Base-by-base conservation (phyloP, 129 eudicot genomes). In the Pseudognaphalium luteoalbum region DNA sequence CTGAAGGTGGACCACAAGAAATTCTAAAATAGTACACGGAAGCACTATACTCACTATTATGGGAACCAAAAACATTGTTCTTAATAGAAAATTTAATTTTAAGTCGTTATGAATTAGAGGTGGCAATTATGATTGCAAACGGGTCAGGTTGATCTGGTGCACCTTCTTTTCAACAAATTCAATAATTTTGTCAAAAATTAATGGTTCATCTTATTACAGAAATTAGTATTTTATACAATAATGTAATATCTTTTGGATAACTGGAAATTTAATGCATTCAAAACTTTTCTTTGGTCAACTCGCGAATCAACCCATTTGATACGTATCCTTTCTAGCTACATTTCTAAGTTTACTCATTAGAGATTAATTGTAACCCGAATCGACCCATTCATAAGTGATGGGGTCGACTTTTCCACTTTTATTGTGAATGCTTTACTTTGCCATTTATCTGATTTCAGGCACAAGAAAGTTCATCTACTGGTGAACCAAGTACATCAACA, bases 401-500 rank as follows among this genome's bases (percentile, higher is more conserved):
- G 12, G 42, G 69, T 64, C 16, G n/a, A 64, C n/a, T 28, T 62
- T 22, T 12, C 35, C 44, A 72, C 65, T 11, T 19, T 20, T 19
- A 66, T 30, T 9, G 21, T 65, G 5, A 65, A 32, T 16, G 14
- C 21, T 21, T 66, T 0, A 76, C 20, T 76, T 8, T 76, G 20
- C 3, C 54, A 33, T 52, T 39, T 8, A 20, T 66, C 35, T 76
- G 14, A 33, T 66, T 66, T 63, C 83, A 87, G 96, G 85, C 57
- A 54, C 80, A 85, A 68, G 82, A 74, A 10, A 69, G 34, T 63
- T 75, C 87, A 68, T 71, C 84, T 21, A 60, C 76, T 28, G 81
- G 87, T 61, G 88, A 83, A 33, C 83, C 96, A 44, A 81, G 87
- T 75, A 77, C 90, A 50, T 90, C 87, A 47, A 68, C 80, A 16